Evolutionary conservation across 163 green algal genomes (phyloP), one percentile per base, ranked within the genome.

Genomic region (Chlorella variabilis): DNA sequence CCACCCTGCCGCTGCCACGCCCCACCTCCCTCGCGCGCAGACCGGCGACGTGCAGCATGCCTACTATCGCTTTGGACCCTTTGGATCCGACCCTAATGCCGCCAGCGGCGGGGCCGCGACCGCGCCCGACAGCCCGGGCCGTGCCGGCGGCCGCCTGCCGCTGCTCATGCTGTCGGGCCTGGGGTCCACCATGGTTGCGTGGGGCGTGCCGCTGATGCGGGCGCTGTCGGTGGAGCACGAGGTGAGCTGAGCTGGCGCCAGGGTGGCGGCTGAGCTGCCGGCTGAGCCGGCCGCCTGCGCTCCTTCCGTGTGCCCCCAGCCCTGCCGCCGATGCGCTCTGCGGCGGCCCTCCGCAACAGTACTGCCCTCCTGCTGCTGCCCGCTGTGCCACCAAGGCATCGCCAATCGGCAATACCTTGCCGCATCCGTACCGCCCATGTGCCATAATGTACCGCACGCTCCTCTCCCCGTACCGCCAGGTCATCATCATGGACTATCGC

Each of bases 401-500:
- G n/a, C n/a, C n/a, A n/a, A n/a, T n/a, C n/a, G n/a, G n/a, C n/a
- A n/a, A n/a, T n/a, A n/a, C n/a, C n/a, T n/a, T n/a, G n/a, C n/a
- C n/a, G n/a, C 33, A 1, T 45, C 11, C 31, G 63, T 71, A 27
- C 39, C 42, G 39, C 25, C 42, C 17, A 2, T 71, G n/a, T n/a
- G n/a, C n/a, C n/a, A n/a, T n/a, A n/a, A n/a, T n/a, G n/a, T n/a
- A n/a, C n/a, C n/a, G n/a, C n/a, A n/a, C n/a, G n/a, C n/a, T n/a
- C n/a, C n/a, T n/a, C n/a, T n/a, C n/a, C n/a, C n/a, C 31, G 33
- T 27, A 3, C 41, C n/a, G 7, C 2, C 76, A 82, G 76, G 63
- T 82, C 33, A 76, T 82, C 48, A 76, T 76, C 63, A 82, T 82
- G 76, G 76, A 82, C 42, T 82, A 82, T 39, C 33, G 76, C 0